A percentile compares a stretch with the other conserved stretches of the same genome.
Evolutionary conservation across 306 rosid species (phyloP).

Genomic region (Malus orientalis): DNA sequence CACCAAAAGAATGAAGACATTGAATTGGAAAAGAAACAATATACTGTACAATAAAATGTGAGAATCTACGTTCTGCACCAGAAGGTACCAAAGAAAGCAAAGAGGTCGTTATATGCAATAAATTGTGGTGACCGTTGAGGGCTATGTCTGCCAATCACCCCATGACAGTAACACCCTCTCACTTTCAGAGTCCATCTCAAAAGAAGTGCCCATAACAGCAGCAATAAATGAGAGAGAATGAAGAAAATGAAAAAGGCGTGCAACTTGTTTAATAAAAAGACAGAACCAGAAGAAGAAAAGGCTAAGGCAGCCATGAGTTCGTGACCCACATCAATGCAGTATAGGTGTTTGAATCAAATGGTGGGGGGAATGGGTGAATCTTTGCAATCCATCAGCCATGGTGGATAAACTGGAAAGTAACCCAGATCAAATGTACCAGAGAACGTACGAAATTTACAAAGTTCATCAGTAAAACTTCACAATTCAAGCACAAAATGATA

Average conservation of each 20-base stretch:
- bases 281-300: slow-evolving; percentile 11
- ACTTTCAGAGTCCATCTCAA: slow-evolving; percentile 11
- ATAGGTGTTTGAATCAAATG: slow-evolving; percentile 47
- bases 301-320: neutral
- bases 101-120: slow-evolving; percentile 38
- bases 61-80: slow-evolving; percentile 5
- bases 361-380: slow-evolving; percentile 22
- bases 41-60: slow-evolving; percentile 19
- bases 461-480: neutral
- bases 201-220: slow-evolving; percentile 34
- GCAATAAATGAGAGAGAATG: slow-evolving; percentile 37
- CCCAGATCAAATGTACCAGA: neutral
- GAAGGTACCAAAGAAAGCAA: slow-evolving; percentile 30
- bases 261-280: slow-evolving; percentile 27
- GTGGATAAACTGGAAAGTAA: slow-evolving; percentile 7
- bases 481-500: neutral
- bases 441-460: neutral
- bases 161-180: slow-evolving; percentile 28
- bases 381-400: neutral
- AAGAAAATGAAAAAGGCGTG: neutral
- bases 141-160: slow-evolving; percentile 19
- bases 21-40: slow-evolving; percentile 15
- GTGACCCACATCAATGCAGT: slow-evolving; percentile 50
- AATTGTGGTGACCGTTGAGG: slow-evolving; percentile 23
- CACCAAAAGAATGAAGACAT: slow-evolving; percentile 31